These are phyloP conservation scores for Lentinula edodes DNA, from an alignment of 768 basidiomycete species.

Conservation along the genomic window DNA sequence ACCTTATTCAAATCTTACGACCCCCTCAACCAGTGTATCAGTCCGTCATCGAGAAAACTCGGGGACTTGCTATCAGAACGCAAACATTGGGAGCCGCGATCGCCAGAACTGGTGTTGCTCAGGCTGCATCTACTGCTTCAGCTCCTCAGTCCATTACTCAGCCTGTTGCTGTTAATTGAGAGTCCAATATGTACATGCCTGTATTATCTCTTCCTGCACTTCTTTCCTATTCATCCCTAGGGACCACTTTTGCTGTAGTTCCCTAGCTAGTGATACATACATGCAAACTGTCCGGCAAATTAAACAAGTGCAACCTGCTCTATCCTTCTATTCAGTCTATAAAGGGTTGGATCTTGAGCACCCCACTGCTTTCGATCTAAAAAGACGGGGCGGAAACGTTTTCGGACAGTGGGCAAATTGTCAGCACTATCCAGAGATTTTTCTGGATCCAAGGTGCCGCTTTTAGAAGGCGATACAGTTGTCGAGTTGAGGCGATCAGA, in stretches of 20 bases:
- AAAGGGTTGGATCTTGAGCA: constrained; percentile 1
- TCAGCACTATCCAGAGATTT: neutral
- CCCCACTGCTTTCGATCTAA: constrained; percentile 8
- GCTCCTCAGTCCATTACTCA: neutral
- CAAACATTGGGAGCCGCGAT: constrained; percentile 82
- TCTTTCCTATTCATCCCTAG: too few relatives aligned
- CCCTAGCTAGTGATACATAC: too few relatives aligned
- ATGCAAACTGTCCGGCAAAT: neutral
- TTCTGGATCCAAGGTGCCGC: neutral
- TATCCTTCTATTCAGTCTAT: neutral
- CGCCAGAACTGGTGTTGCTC: constrained; percentile 24
- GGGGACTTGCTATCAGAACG: constrained; percentile 85
- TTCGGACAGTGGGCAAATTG: neutral
- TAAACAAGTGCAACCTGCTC: neutral
- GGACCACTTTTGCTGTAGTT: too few relatives aligned
- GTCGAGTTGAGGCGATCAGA: neutral
- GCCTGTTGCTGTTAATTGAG: constrained; percentile 19
- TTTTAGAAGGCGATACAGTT: neutral
- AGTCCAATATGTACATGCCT: neutral
- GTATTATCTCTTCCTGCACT: neutral
- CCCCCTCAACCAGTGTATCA: constrained; percentile 89
- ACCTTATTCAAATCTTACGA: constrained; percentile 93
- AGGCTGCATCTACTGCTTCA: neutral
- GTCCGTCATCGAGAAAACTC: constrained; percentile 91
- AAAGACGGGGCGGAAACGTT: constrained; percentile 10